Evolutionary conservation across 2,329 filamentous ascomycete genomes (phyloP).

Genomic region (Cladosporium phlei): DNA sequence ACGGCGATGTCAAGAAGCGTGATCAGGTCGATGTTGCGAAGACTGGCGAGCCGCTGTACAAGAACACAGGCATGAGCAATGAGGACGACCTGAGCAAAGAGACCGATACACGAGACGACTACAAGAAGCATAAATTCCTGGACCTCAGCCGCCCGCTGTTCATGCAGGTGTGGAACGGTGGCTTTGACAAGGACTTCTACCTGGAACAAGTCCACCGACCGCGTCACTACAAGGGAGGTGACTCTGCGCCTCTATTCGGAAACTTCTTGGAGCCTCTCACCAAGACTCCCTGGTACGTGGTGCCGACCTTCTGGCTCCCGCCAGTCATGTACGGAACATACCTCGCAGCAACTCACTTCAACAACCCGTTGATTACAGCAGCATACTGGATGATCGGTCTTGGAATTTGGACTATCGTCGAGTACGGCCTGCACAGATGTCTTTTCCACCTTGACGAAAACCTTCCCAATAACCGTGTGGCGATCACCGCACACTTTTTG

Average conservation of each 20-base stretch:
- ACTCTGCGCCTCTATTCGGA: conserved; percentile 88
- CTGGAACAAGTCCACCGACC: conserved; percentile 93
- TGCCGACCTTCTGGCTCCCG: conserved; percentile 84
- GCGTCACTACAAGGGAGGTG: conserved; percentile 89
- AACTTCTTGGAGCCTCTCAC: conserved; percentile 98
- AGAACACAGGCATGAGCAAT: conserved; percentile 76
- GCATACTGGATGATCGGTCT: conserved; percentile 68
- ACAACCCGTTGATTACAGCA: conserved; percentile 39
- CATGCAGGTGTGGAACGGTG: conserved; percentile 79
- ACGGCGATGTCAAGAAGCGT: conserved; percentile 32
- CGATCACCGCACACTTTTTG: conserved; percentile 81
- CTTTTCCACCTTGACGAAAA: conserved; percentile 93
- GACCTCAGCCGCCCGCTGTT: conserved; percentile 82
- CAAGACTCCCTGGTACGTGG: conserved; percentile 89
- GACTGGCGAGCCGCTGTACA: conserved; percentile 44
- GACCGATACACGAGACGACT: conserved; percentile 72
- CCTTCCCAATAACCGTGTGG: conserved; percentile 86
- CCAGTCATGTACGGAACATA: conserved; percentile 67
- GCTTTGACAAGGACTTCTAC: conserved; percentile 94
- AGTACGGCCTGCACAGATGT: conserved; percentile 84
- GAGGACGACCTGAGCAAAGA: conserved; percentile 83
- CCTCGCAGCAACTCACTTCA: conserved; percentile 59
- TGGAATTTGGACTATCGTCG: conserved; percentile 79
- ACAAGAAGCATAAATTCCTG: conserved; percentile 87
- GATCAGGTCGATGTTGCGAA: conserved; percentile 32